A percentile compares a stretch with the other conserved stretches of the same genome.
These are phyloP conservation scores for Pythium scleroteichum DNA, from an alignment of 352 stramenopile genomes.

Conservation along the genomic window DNA sequence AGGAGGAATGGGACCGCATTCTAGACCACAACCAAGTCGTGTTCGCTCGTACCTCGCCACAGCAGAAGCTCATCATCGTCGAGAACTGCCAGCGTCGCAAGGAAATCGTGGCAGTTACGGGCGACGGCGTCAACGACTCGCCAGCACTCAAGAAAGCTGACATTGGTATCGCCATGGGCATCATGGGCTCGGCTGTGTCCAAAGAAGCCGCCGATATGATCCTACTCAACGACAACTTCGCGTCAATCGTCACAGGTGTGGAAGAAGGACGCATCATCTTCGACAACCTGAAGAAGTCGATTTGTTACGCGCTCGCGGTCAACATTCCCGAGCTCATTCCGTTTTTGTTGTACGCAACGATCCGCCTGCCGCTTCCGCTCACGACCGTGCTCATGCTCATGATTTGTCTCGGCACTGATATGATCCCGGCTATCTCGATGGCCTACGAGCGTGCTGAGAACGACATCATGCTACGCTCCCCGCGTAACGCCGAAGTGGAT, in stretches of 20 bases:
- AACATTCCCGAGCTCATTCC: constrained; percentile 90
- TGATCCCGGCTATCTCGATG: constrained; percentile 92
- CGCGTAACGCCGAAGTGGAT: constrained; percentile 79
- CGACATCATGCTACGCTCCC: constrained; percentile 86
- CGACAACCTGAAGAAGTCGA: constrained; percentile 95
- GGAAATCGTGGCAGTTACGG: constrained; percentile 94
- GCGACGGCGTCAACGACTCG: constrained; percentile 98
- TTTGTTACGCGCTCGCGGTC: constrained; percentile 90
- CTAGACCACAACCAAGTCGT: constrained; percentile 91
- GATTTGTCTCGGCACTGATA: constrained; percentile 92
- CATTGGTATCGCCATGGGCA: constrained; percentile 98
- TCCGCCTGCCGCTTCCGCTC: constrained; percentile 86
- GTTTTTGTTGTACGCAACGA: constrained; percentile 84
- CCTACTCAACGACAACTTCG: constrained; percentile 97
- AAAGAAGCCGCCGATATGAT: constrained; percentile 96
- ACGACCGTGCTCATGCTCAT: constrained; percentile 91
- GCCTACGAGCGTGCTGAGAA: constrained; percentile 88
- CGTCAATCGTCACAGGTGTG: constrained; percentile 94
- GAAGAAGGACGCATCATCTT: constrained; percentile 95
- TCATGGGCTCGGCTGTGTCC: constrained; percentile 95
- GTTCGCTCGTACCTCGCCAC: constrained; percentile 94
- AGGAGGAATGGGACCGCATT: constrained; percentile 88
- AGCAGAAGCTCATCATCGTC: constrained; percentile 96
- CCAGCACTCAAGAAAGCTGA: constrained; percentile 96
- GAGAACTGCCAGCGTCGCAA: constrained; percentile 84